phyloP scores from a whole-genome alignment of 805 yeast genomes.

The Limtongozyma cylindracea region DNA sequence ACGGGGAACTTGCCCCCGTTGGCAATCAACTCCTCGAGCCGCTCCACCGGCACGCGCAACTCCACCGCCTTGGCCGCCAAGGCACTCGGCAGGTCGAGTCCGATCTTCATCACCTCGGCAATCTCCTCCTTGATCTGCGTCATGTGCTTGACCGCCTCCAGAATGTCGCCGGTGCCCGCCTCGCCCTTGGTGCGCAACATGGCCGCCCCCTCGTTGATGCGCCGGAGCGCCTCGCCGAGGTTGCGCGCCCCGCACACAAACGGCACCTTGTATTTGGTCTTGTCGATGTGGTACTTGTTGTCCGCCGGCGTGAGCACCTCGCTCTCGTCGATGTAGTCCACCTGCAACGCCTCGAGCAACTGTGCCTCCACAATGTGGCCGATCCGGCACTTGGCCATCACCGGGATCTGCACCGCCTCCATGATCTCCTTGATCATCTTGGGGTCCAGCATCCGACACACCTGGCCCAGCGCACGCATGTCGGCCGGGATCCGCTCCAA shows the following conservation, averaged over 20 bases:
- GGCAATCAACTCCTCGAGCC: constrained; percentile 21
- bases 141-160: constrained; percentile 62
- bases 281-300: constrained; percentile 34
- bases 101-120: constrained; percentile 13
- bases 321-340: constrained; percentile 66
- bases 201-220: constrained; percentile 66
- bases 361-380: constrained; percentile 73
- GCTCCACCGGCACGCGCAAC: constrained; percentile 30
- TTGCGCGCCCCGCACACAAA: constrained; percentile 71
- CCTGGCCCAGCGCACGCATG: constrained; percentile 60
- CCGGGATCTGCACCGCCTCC: constrained; percentile 46
- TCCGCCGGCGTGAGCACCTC: constrained; percentile 75
- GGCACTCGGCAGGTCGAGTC: constrained; percentile 12
- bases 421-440: constrained; percentile 51
- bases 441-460: constrained; percentile 74
- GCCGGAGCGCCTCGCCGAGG: constrained; percentile 60
- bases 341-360: constrained; percentile 40
- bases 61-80: constrained; percentile 24
- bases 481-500: constrained; percentile 70
- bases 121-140: constrained; percentile 32
- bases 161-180: constrained; percentile 74
- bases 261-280: constrained; percentile 37
- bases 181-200: constrained; percentile 77
- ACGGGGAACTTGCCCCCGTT: constrained; percentile 45
- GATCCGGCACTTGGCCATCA: constrained; percentile 71